Base-by-base conservation (phyloP, 2,329 filamentous ascomycete genomes). In the Aspergillus clavatus region DNA sequence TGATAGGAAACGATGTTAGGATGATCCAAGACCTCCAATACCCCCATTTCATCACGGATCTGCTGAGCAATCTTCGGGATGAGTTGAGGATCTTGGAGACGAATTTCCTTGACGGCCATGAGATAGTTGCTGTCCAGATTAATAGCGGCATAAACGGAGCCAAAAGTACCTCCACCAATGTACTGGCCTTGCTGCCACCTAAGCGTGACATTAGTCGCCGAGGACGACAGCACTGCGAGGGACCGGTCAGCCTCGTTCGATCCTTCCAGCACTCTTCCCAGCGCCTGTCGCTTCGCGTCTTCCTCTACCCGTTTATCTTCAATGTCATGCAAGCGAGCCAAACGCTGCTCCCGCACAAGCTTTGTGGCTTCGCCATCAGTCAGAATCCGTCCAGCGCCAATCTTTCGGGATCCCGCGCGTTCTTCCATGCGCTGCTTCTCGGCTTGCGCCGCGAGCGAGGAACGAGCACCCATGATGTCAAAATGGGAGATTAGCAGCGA, bases 131-230 rank as follows among this genome's bases (percentile, higher is more conserved):
- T 91, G 70, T 98, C 94, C 42, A 98, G 76, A 62, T 98, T 96
- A 80, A 97, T 95, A 26, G 90, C 93, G 26, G 89, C 89, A 61
- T 98, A 98, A 8, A 98, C 93, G 42, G 90, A 95, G 51, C 93
- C 93, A 69, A 98, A 98, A 0, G 91, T 96, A 55, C 93, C 93
- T 42, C 93, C 91, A 40, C 93, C 93, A 35, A 98, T 89, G 63
- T 94, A 98, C 59, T 95, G 89, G n/a, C 93, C 93, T 74, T 96
- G 93, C 66, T 97, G 93, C 93, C 93, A 98, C 52, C 93, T 84
- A 71, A 97, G 82, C 36, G 88, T 95, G 47, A 97, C 87, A 63
- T 97, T 97, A 18, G 89, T 95, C 11, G 91, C 89, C 31, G 89
- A 94, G 0, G 91, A 93, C 2, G 90, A 96, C 14, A 98, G 80